These are phyloP conservation scores for Septoria linicola DNA, from an alignment of 2,329 filamentous ascomycete species.

Conservation along the genomic window DNA sequence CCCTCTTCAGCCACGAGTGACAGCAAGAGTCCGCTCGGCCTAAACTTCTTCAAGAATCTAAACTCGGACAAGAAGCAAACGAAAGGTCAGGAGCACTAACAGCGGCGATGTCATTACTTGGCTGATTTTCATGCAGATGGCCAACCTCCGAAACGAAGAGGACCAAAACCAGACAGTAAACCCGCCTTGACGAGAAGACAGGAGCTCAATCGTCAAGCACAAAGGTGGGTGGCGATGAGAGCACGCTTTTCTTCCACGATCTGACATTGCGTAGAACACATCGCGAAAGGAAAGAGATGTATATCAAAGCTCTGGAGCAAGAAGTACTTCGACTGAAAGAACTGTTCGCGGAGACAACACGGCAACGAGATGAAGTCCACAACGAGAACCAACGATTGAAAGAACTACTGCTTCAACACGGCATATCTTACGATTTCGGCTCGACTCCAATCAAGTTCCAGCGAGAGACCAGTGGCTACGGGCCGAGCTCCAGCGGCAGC, in stretches of 20 bases:
- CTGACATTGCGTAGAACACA: conserved; percentile 66
- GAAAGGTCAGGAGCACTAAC: conserved; percentile 57
- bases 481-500: conserved; percentile 52
- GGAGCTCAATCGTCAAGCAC: conserved; percentile 91
- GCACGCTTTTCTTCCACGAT: not conserved
- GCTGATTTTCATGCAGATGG: conserved; percentile 59
- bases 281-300: conserved; percentile 92
- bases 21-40: conserved; percentile 31
- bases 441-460: conserved; percentile 40
- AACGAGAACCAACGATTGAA: conserved; percentile 79
- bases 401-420: conserved; percentile 58
- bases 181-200: conserved; percentile 88
- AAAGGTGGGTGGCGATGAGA: conserved; percentile 62
- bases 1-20: conserved; percentile 20
- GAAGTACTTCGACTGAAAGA: conserved; percentile 88
- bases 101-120: not conserved
- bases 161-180: conserved; percentile 94
- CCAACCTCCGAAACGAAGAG: conserved; percentile 80
- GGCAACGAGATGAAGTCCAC: conserved; percentile 71
- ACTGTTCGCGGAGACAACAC: conserved; percentile 68
- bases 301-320: conserved; percentile 90
- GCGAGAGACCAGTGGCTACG: conserved; percentile 42
- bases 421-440: conserved; percentile 56
- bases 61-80: conserved; percentile 69
- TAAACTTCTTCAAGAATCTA: conserved; percentile 61